phyloP scores from a whole-genome alignment of 805 yeast genomes.

The Cyberlindnera nakhonratchasimensis region DNA sequence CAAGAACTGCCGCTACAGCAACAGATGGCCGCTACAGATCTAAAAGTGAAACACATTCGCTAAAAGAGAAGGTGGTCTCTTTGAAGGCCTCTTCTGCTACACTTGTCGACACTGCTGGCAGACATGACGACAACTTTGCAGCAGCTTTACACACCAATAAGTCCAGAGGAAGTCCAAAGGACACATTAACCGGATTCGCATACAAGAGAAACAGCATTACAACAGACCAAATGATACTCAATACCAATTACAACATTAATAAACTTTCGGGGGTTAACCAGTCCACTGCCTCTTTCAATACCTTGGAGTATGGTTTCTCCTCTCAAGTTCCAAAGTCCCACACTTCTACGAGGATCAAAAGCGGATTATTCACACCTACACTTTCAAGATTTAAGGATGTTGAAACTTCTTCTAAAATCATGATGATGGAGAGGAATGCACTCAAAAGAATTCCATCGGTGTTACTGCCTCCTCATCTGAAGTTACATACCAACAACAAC shows the following conservation, averaged over 20 bases:
- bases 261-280: slow-evolving; percentile 25
- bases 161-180: slow-evolving; percentile 2
- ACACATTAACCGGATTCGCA: not conserved
- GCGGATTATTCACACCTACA: slow-evolving; percentile 14
- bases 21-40: slow-evolving; percentile 5
- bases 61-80: slow-evolving; percentile 16
- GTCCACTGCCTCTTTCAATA: slow-evolving; percentile 20
- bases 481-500: slow-evolving; percentile 15
- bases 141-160: slow-evolving; percentile 3
- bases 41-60: slow-evolving; percentile 2
- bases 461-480: slow-evolving; percentile 28
- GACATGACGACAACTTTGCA: slow-evolving; percentile 2
- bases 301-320: slow-evolving; percentile 1
- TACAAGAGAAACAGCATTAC: slow-evolving; percentile 3
- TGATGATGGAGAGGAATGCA: slow-evolving; percentile 26
- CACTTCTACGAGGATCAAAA: slow-evolving; percentile 4
- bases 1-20: not conserved
- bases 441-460: slow-evolving; percentile 27
- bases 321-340: not conserved
- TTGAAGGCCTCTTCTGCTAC: slow-evolving; percentile 29
- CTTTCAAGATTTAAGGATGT: slow-evolving; percentile 8
- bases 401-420: slow-evolving; percentile 8
- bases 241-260: slow-evolving; percentile 20
- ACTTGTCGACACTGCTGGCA: slow-evolving; percentile 22
- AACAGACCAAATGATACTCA: slow-evolving; percentile 3